These are phyloP conservation scores for Protea cynaroides DNA, from an alignment of 164 flowering plant species.

Conservation along the genomic window DNA sequence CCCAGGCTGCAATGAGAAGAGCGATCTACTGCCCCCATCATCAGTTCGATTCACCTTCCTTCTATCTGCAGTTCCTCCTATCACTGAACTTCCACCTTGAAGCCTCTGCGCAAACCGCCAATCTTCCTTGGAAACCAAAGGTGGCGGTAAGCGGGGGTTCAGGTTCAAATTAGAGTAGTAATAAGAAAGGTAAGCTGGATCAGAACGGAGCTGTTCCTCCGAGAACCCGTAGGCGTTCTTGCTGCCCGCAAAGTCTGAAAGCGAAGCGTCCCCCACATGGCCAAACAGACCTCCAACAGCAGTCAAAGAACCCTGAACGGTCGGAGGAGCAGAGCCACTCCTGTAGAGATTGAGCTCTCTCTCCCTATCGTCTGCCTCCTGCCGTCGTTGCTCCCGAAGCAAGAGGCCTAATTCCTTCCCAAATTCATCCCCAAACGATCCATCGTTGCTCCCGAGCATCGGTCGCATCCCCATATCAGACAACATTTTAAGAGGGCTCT, in stretches of 20 bases:
- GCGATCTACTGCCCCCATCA: constrained; percentile 28
- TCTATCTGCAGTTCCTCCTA: constrained; percentile 68
- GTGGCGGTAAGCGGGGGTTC: constrained; percentile 79
- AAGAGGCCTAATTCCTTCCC: constrained; percentile 60
- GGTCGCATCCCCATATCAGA: constrained; percentile 64
- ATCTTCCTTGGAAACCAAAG: constrained; percentile 63
- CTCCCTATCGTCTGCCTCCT: constrained; percentile 59
- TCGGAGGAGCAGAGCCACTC: constrained; percentile 86
- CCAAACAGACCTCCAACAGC: constrained; percentile 67
- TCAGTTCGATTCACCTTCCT: constrained; percentile 33
- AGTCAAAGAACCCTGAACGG: constrained; percentile 72
- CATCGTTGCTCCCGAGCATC: constrained; percentile 46
- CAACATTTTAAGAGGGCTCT: constrained; percentile 32
- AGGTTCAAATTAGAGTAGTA: constrained; percentile 60
- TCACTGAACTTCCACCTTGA: constrained; percentile 28
- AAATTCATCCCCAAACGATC: constrained; percentile 61
- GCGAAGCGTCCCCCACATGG: constrained; percentile 20
- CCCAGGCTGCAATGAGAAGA: constrained; percentile 50
- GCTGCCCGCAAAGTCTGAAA: constrained; percentile 33
- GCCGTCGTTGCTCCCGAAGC: constrained; percentile 54
- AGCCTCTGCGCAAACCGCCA: constrained; percentile 52
- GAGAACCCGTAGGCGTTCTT: constrained; percentile 37
- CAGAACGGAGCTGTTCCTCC: constrained; percentile 71
- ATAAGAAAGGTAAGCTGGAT: constrained; percentile 59
- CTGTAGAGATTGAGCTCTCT: constrained; percentile 59